Conservation (phyloP, 257 asterid species). For the Nicotiana knightiana region DNA sequence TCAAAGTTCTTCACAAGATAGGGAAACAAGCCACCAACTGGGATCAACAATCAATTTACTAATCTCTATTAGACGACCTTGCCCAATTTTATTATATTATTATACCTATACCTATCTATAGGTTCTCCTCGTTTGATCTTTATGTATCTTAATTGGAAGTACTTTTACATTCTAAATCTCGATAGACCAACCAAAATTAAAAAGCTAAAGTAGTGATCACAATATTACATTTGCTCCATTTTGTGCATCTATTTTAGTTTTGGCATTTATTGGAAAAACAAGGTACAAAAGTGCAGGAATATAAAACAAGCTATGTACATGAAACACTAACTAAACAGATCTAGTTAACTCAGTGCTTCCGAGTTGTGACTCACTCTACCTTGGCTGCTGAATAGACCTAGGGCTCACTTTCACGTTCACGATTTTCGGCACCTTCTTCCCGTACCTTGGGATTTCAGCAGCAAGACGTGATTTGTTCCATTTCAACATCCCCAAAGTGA, state of each 20-base stretch:
- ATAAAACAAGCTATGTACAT: neutral
- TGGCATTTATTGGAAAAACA: neutral
- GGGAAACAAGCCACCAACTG: slow-evolving; percentile 73
- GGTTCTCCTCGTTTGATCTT: neutral
- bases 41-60: slow-evolving; percentile 26
- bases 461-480: slow-evolving; percentile 53
- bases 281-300: neutral
- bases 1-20: slow-evolving; percentile 57
- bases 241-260: neutral
- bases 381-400: slow-evolving; percentile 68
- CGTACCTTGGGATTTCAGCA: slow-evolving; percentile 42
- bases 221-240: neutral
- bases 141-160: neutral
- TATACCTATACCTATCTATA: too few species aligned
- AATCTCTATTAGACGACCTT: neutral
- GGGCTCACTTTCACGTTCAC: slow-evolving; percentile 54
- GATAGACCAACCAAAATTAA: neutral
- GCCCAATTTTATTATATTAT: neutral
- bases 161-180: neutral
- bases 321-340: neutral
- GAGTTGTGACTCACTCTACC: slow-evolving; percentile 22
- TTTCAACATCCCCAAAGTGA: slow-evolving; percentile 48
- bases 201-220: neutral
- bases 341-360: neutral
- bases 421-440: slow-evolving; percentile 51